Evolutionary conservation across 2,329 filamentous ascomycete genomes (phyloP).

Genomic region (Fusarium sp.): DNA sequence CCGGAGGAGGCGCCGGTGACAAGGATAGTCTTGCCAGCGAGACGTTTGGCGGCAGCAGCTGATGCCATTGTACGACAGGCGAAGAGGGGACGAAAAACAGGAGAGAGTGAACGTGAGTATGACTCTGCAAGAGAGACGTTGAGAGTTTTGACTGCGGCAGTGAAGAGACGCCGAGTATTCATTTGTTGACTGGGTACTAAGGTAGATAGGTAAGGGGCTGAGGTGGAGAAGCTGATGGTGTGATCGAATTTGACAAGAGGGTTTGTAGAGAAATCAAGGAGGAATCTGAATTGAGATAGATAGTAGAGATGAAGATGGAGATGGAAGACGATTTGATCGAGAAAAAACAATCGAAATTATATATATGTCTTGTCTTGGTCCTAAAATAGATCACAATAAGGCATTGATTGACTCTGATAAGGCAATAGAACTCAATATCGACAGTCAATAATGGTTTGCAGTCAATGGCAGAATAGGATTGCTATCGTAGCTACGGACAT

Average conservation of each 20-base stretch:
- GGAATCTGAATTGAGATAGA: background rate
- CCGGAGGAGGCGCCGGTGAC: slow-evolving; percentile 94
- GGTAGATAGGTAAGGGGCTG: slow-evolving; percentile 4
- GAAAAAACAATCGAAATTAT: slow-evolving; percentile 3
- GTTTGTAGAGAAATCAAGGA: slow-evolving; percentile 1
- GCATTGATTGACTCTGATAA: background rate
- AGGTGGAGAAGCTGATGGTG: slow-evolving; percentile 36
- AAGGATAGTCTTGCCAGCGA: slow-evolving; percentile 91
- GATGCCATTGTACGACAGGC: slow-evolving; percentile 58
- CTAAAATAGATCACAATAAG: background rate
- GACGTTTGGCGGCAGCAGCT: slow-evolving; percentile 79
- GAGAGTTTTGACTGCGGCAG: slow-evolving; percentile 26
- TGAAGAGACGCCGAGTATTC: slow-evolving; percentile 38
- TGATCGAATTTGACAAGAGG: slow-evolving; percentile 22
- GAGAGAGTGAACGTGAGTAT: background rate
- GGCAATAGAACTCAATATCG: background rate
- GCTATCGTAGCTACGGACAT: background rate
- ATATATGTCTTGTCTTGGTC: background rate
- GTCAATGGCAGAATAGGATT: background rate
- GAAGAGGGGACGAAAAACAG: slow-evolving; percentile 18
- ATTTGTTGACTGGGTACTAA: slow-evolving; percentile 27
- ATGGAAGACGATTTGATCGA: background rate
- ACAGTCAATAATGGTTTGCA: background rate
- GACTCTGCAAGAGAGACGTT: slow-evolving; percentile 27
- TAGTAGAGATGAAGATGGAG: background rate